phyloP scores from a whole-genome alignment of 1,139 yeast species.

The Debaryomyces robertsiae region DNA sequence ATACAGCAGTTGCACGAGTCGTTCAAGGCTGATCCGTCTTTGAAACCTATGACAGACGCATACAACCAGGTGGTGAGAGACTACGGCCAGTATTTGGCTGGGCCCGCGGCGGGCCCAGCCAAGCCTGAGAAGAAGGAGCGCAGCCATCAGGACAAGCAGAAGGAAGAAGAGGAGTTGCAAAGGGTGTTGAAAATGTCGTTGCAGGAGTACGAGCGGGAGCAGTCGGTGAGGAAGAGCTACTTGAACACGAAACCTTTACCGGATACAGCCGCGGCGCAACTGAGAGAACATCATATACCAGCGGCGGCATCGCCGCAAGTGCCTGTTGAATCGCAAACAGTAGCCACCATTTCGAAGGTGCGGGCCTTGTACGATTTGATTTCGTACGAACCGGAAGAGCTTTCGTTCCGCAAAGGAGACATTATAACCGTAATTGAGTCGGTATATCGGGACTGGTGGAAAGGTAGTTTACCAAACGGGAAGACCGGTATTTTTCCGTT shows the following conservation, averaged over 20 bases:
- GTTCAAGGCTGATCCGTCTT: slow-evolving; percentile 71
- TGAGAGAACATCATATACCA: slow-evolving; percentile 12
- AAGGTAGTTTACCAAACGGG: slow-evolving; percentile 78
- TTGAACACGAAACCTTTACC: slow-evolving; percentile 37
- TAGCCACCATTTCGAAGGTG: slow-evolving; percentile 64
- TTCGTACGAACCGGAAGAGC: slow-evolving; percentile 70
- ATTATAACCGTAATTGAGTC: slow-evolving; percentile 82
- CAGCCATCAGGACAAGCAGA: slow-evolving; percentile 47
- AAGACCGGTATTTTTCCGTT: slow-evolving; percentile 89
- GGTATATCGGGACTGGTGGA: slow-evolving; percentile 95
- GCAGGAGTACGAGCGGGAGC: slow-evolving; percentile 57
- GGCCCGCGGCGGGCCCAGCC: slow-evolving; percentile 41
- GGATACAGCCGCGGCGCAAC: slow-evolving; percentile 15
- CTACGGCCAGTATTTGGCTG: slow-evolving; percentile 45
- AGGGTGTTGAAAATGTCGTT: slow-evolving; percentile 78
- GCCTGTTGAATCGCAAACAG: slow-evolving; percentile 29
- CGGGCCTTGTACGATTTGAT: slow-evolving; percentile 82
- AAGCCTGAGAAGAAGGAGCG: slow-evolving; percentile 64
- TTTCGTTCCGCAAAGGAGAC: slow-evolving; percentile 74
- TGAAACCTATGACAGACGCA: slow-evolving; percentile 69
- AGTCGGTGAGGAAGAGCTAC: slow-evolving; percentile 31
- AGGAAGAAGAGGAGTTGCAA: slow-evolving; percentile 81
- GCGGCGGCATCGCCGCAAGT: neutral
- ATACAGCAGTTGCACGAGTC: slow-evolving; percentile 63
- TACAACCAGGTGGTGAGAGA: slow-evolving; percentile 45